Evolutionary conservation across 179 eudicot genomes (phyloP).

Genomic region (Heliamphora pulchella): DNA sequence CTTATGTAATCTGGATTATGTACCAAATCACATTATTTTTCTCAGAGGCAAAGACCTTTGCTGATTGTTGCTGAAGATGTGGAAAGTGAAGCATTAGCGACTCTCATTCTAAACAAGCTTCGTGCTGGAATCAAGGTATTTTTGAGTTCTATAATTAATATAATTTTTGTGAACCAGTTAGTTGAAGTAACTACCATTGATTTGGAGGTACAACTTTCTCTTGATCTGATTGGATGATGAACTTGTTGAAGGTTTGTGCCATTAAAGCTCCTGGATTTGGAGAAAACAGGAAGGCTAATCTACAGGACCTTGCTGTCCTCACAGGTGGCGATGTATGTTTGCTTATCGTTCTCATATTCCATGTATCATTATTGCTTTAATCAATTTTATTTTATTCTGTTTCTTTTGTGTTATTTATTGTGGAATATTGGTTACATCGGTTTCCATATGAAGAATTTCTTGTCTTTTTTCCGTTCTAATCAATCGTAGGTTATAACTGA

Average conservation of each 20-base stretch:
- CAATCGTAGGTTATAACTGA: slow-evolving; percentile 59
- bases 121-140: slow-evolving; percentile 78
- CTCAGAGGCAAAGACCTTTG: slow-evolving; percentile 70
- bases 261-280: slow-evolving; percentile 40
- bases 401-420: not conserved
- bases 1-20: not conserved
- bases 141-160: slow-evolving; percentile 19
- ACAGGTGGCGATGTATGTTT: slow-evolving; percentile 65
- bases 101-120: slow-evolving; percentile 71
- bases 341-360: not conserved
- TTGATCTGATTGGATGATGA: slow-evolving; percentile 11
- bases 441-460: not conserved
- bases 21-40: not conserved
- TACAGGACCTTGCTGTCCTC: slow-evolving; percentile 70
- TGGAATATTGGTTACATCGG: not conserved
- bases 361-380: slow-evolving; percentile 1
- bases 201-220: too few species aligned
- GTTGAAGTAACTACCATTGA: not conserved
- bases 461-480: not conserved
- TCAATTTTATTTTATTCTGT: not conserved
- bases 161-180: not conserved
- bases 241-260: slow-evolving; percentile 67
- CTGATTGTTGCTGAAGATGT: slow-evolving; percentile 83
- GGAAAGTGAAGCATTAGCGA: slow-evolving; percentile 82
- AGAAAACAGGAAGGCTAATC: slow-evolving; percentile 41